Evolutionary conservation across 306 rosid genomes (phyloP), one percentile per base, ranked within the genome.

Genomic region (Crotalaria pallida): DNA sequence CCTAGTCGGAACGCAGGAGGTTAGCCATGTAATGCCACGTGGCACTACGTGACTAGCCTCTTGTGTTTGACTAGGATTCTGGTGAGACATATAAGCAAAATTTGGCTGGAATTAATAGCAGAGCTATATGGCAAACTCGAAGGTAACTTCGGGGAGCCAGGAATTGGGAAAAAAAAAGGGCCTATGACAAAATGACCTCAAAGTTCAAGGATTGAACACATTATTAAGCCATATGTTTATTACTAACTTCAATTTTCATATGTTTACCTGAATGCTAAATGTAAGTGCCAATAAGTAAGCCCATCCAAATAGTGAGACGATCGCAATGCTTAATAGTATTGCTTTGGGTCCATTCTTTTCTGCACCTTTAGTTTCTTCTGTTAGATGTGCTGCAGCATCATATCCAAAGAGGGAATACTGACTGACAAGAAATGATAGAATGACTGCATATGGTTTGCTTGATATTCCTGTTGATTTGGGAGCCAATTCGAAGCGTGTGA

Each of bases 331-430:
- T 3, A 89, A 81, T 10, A 88, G 79, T 80, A 91, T 91, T 38
- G 96, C 96, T 55, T 80, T 88, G 6, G 96, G 97, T 48, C 97
- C 96, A 64, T 88, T 91, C 83, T 80, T 91, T 69, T 88, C 97
- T n/a, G 97, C 96, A 21, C 91, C 92, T 85, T 76, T 91, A 47
- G 97, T 88, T 85, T 91, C 97, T 79, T 91, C 92, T 2, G 97
- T 91, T 49, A 91, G 49, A 85, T 91, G 97, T 38, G 96, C 97
- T 51, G 97, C 96, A 27, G 97, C 96, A 83, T 91, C 97, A 59
- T 91, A 91, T 75, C 97, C 97, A 67, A 85, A 91, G 0, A 91
- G 83, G 18, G 96, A 91, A 70, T 91, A 91, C 74, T 88, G 92
- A 63, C 97, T 91, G 6, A 91, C 93, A 40, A 91, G 97, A 78